These are phyloP conservation scores for Ophiocordyceps camponoti-floridani DNA, from an alignment of 2,329 filamentous ascomycete genomes.

Conservation along the genomic window DNA sequence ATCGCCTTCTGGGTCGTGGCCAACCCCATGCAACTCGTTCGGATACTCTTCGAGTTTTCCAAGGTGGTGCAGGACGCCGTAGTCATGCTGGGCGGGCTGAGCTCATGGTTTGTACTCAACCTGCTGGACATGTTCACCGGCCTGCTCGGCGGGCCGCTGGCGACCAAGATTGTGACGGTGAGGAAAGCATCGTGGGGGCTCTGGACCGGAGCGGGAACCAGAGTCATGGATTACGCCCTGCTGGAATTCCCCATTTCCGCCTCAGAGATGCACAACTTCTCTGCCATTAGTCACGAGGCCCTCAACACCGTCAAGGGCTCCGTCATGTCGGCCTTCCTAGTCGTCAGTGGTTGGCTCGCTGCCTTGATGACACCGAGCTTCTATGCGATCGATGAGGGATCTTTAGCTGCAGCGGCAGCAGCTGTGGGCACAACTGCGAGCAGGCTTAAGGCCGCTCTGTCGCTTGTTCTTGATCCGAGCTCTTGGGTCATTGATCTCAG, in stretches of 20 bases:
- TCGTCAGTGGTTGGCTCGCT: slow-evolving; percentile 18
- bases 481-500: slow-evolving; percentile 42
- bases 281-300: slow-evolving; percentile 56
- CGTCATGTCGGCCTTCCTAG: slow-evolving; percentile 21
- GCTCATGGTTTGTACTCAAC: slow-evolving; percentile 24
- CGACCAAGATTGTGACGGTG: slow-evolving; percentile 11
- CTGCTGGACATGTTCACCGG: slow-evolving; percentile 18
- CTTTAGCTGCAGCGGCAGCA: slow-evolving; percentile 2
- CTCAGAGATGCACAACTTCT: slow-evolving; percentile 58
- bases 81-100: slow-evolving; percentile 44
- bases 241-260: slow-evolving; percentile 32
- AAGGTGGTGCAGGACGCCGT: slow-evolving; percentile 63
- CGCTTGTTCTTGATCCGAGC: slow-evolving; percentile 24
- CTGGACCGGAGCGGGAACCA: slow-evolving; percentile 22
- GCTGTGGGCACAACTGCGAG: slow-evolving; percentile 4
- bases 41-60: slow-evolving; percentile 53
- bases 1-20: slow-evolving; percentile 63
- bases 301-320: slow-evolving; percentile 41
- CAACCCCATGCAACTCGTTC: slow-evolving; percentile 61
- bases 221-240: slow-evolving; percentile 31
- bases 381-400: slow-evolving; percentile 12
- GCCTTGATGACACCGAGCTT: slow-evolving; percentile 29
- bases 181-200: slow-evolving; percentile 23
- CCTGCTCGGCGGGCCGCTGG: slow-evolving; percentile 14
- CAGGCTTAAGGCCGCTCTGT: slow-evolving; percentile 6